Base-by-base conservation (phyloP, 208 protist species). In the Acanthamoeba comandoni region DNA sequence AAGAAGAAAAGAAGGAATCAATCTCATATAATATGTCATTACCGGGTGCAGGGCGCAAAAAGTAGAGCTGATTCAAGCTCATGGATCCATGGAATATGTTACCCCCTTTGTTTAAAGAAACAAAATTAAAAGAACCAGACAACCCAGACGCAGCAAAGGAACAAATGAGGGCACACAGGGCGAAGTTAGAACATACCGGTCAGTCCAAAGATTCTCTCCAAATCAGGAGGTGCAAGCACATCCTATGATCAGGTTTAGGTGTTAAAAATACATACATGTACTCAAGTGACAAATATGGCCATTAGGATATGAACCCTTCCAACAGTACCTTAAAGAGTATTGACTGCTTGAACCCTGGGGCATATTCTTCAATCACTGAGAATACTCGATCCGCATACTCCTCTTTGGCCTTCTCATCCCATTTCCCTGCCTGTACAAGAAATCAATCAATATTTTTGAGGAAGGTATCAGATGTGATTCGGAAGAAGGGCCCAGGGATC, bases 61-160 rank as follows among this genome's bases (percentile, higher is more conserved):
- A 93, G 64, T 55, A 91, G 31, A 96, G 86, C 91, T 96, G 95
- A 62, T 95, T 52, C 26, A 96, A 75, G 7, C 69, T 19, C 67
- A 96, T 89, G 1, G 79, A 51, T 8, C 94, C 94, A 75, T 96
- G 94, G 69, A 95, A 96, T 29, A 96, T 96, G 87, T 95, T 96
- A 9, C 93, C 93, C 17, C 73, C 91, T 93, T 52, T 26, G 26
- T 62, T 19, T n/a, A 77, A n/a, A 31, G 7, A 31, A n/a, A 77
- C 19, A 31, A 3, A 65, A 65, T 22, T 26, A 26, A 65, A 26
- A 65, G 58, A 22, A 26, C 35, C 35, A 43, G 35, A 43, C 35
- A 43, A 43, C 35, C n/a, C 22, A 65, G 58, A 65, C 4, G 24
- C 22, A 65, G 58, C n/a, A 7, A 65, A 26, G 24, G 5, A 65